Conservation (phyloP, 129 eudicot genomes). For the Escallonia rubra region DNA sequence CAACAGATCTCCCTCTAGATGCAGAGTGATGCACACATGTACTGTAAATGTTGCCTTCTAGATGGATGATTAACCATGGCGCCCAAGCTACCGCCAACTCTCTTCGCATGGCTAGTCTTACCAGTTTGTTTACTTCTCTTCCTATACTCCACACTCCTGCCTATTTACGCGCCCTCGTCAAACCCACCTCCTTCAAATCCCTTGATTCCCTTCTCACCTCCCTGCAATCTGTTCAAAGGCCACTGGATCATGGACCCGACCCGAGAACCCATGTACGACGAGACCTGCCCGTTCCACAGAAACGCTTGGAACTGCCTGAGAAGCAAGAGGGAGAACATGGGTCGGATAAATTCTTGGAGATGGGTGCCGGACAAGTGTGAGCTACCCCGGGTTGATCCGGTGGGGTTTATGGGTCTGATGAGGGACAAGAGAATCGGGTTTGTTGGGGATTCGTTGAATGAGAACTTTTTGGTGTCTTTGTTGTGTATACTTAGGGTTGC, state of each 20-base stretch:
- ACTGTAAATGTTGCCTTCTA: too few relatives aligned
- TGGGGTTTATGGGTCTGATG: constrained; percentile 50
- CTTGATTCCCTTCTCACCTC: constrained; percentile 14
- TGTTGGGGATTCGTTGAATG: constrained; percentile 92
- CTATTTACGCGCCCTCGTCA: constrained; percentile 27
- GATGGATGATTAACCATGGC: constrained; percentile 27
- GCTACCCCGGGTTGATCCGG: constrained; percentile 52
- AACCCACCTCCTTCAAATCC: constrained; percentile 12
- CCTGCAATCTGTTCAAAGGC: constrained; percentile 65
- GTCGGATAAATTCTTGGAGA: constrained; percentile 75
- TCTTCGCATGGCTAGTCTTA: constrained; percentile 46
- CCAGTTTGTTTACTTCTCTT: constrained; percentile 39
- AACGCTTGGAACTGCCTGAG: constrained; percentile 70
- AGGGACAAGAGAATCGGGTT: constrained; percentile 70
- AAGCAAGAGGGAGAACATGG: constrained; percentile 59
- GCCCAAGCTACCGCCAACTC: constrained; percentile 30
- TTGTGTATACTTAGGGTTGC: constrained; percentile 68
- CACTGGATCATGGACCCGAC: constrained; percentile 63
- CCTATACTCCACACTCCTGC: constrained; percentile 54
- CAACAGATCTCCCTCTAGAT: too few relatives aligned
- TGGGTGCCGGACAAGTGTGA: constrained; percentile 79
- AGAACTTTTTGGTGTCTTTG: constrained; percentile 74
- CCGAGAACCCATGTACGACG: constrained; percentile 60
- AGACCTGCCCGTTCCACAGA: constrained; percentile 69
- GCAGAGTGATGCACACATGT: too few relatives aligned